These are phyloP conservation scores for Crucihimalaya himalaica DNA, from an alignment of 345 rosid species.

Conservation along the genomic window DNA sequence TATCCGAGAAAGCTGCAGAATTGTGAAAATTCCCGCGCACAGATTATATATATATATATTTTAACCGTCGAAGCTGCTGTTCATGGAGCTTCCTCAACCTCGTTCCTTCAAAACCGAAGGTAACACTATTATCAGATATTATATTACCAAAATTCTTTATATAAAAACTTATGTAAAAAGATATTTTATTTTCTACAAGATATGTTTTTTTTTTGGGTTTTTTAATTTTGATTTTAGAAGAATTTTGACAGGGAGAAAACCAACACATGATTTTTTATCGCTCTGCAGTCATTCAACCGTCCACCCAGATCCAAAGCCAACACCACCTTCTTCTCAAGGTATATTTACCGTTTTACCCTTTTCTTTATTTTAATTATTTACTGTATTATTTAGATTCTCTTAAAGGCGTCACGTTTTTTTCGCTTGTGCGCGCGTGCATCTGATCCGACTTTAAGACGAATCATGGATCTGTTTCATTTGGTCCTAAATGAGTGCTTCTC, in stretches of 20 bases:
- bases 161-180: not conserved
- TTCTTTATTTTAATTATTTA: slow-evolving; percentile 11
- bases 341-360: slow-evolving; percentile 25
- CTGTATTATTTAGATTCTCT: slow-evolving; percentile 6
- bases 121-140: slow-evolving; percentile 25
- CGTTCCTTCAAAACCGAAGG: slow-evolving; percentile 75
- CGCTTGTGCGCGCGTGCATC: slow-evolving; percentile 55
- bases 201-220: not conserved
- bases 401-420: slow-evolving; percentile 44
- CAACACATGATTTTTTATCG: slow-evolving; percentile 88
- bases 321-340: slow-evolving; percentile 66
- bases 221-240: slow-evolving; percentile 41
- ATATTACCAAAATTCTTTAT: not conserved
- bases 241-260: slow-evolving; percentile 73
- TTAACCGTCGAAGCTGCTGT: slow-evolving; percentile 10
- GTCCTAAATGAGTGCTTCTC: too few species aligned
- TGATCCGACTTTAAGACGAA: slow-evolving; percentile 39
- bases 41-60: too few species aligned
- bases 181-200: not conserved
- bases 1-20: not conserved
- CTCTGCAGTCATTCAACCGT: slow-evolving; percentile 75
- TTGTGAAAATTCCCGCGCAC: slow-evolving; percentile 15
- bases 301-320: slow-evolving; percentile 72
- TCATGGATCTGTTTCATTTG: slow-evolving; percentile 36
- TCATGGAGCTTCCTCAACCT: slow-evolving; percentile 89